A percentile compares a stretch with the other conserved stretches of the same genome.
Evolutionary conservation across 2,329 filamentous ascomycete species (phyloP).

Genomic region (Fusarium beomiforme): DNA sequence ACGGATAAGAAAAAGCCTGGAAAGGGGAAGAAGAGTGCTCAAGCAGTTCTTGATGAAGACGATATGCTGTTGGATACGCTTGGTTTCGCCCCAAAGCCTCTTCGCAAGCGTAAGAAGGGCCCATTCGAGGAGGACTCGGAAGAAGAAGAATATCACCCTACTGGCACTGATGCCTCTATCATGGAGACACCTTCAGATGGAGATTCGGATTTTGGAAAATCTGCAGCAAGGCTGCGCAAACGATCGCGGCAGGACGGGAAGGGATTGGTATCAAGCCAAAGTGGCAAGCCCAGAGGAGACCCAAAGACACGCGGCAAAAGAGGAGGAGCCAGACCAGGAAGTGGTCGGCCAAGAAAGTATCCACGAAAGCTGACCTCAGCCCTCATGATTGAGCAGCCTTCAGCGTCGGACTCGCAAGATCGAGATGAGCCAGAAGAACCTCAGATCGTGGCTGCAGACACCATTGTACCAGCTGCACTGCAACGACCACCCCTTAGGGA

Average conservation of each 20-base stretch:
- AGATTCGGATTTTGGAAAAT: conserved; percentile 38
- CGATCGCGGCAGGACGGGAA: conserved; percentile 34
- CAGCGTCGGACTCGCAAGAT: conserved; percentile 8
- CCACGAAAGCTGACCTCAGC: conserved; percentile 40
- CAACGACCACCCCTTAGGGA: neutral
- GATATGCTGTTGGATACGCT: conserved; percentile 18
- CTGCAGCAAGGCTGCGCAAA: conserved; percentile 42
- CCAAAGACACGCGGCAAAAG: conserved; percentile 50
- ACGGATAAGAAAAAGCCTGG: conserved; percentile 39
- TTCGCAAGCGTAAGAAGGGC: conserved; percentile 46
- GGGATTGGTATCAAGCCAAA: conserved; percentile 1
- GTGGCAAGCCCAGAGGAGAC: conserved; percentile 33
- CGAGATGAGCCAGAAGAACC: conserved; percentile 14
- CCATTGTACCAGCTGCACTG: conserved; percentile 16
- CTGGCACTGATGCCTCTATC: conserved; percentile 34
- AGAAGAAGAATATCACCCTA: conserved; percentile 46
- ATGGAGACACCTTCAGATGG: conserved; percentile 36
- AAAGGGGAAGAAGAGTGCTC: conserved; percentile 23
- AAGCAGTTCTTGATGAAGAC: conserved; percentile 28
- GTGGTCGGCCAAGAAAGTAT: conserved; percentile 53
- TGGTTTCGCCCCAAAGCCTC: conserved; percentile 11
- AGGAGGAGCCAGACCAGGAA: conserved; percentile 52
- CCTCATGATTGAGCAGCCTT: neutral
- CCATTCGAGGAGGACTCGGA: conserved; percentile 43
- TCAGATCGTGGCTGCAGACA: conserved; percentile 22